Conservation (phyloP, 2,329 filamentous ascomycete genomes). For the Apiospora malaysiana region DNA sequence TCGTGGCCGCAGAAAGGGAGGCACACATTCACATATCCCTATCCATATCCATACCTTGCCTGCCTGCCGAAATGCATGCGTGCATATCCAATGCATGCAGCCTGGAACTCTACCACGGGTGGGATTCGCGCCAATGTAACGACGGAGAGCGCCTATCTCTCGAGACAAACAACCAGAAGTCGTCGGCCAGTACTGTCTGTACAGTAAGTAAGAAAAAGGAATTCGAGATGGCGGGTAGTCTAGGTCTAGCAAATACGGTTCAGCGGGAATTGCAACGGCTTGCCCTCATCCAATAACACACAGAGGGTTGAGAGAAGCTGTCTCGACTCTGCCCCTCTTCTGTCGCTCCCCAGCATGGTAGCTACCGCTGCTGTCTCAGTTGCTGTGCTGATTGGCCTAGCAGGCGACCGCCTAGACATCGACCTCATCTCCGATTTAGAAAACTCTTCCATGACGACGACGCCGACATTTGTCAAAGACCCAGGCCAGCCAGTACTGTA, state of each 20-base stretch:
- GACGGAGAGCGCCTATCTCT: slow-evolving; percentile 6
- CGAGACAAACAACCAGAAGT: background rate
- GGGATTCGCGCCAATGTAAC: slow-evolving; percentile 10
- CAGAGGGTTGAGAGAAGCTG: background rate
- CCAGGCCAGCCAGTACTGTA: background rate
- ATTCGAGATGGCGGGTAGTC: background rate
- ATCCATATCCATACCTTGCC: background rate
- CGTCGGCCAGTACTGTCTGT: too few relatives aligned
- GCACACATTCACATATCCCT: background rate
- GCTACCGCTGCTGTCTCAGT: background rate
- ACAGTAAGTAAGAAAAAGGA: background rate
- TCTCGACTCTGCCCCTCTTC: slow-evolving; percentile 6
- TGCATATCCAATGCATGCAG: background rate
- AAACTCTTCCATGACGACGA: background rate
- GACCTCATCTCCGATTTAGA: background rate
- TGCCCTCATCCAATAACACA: background rate
- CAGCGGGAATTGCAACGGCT: background rate
- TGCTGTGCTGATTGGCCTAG: background rate
- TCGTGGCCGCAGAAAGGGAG: background rate
- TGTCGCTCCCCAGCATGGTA: background rate
- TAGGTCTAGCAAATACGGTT: background rate
- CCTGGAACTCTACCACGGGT: background rate
- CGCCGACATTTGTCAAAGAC: background rate
- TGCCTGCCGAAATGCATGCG: background rate
- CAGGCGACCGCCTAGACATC: background rate